These are phyloP conservation scores for Bonnemaisonia californica DNA, from an alignment of 31 red algal genomes.

Conservation along the genomic window DNA sequence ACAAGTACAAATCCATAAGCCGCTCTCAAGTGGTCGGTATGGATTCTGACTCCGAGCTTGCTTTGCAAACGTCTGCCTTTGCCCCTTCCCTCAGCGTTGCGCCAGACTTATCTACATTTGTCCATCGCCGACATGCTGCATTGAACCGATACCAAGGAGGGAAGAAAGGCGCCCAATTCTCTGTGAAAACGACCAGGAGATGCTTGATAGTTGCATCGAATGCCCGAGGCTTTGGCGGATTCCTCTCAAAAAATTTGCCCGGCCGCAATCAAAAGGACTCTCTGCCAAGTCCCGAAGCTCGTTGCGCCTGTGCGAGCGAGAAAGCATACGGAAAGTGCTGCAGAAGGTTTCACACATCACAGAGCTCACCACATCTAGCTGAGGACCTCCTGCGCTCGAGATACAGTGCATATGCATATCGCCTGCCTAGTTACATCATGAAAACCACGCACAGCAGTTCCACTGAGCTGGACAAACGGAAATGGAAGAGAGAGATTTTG, in stretches of 20 bases:
- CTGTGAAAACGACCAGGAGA: background rate
- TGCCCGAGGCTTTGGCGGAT: constrained; percentile 43
- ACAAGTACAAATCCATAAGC: too few species aligned
- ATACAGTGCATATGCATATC: constrained; percentile 85
- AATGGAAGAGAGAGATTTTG: constrained; percentile 91
- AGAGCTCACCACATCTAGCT: constrained; percentile 58
- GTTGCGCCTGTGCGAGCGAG: constrained; percentile 81
- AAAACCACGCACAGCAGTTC: constrained; percentile 83
- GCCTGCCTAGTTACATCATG: constrained; percentile 93
- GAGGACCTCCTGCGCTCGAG: constrained; percentile 86
- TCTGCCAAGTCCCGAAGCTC: constrained; percentile 52
- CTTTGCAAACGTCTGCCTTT: too few species aligned
- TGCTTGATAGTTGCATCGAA: constrained; percentile 15
- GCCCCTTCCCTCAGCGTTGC: too few species aligned
- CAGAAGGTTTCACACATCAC: constrained; percentile 79
- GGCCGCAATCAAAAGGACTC: constrained; percentile 32
- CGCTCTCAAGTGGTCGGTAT: too few species aligned
- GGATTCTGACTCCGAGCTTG: too few species aligned
- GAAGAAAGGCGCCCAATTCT: too few species aligned
- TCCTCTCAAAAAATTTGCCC: constrained; percentile 33
- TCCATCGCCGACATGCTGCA: too few species aligned
- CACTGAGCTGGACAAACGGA: constrained; percentile 75
- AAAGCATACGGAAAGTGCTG: constrained; percentile 87
- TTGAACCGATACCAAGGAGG: too few species aligned
- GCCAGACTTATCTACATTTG: too few species aligned